phyloP scores from a whole-genome alignment of 768 basidiomycete species.

The Termitomyces sp. region DNA sequence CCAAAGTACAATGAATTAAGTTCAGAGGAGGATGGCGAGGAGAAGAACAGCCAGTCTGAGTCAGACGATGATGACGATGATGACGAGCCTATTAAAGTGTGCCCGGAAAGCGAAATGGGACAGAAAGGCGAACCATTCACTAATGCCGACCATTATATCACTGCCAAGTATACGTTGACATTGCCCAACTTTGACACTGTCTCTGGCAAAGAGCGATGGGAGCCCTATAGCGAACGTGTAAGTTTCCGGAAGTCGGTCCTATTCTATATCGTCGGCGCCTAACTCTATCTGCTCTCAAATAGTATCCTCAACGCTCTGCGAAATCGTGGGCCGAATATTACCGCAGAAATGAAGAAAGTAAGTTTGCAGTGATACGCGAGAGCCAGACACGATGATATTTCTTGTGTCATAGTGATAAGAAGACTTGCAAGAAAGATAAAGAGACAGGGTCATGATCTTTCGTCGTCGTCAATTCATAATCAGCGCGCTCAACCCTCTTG shows the following conservation, averaged over 20 bases:
- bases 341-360: slow-evolving; percentile 48
- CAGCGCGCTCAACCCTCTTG: slow-evolving; percentile 30
- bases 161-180: slow-evolving; percentile 56
- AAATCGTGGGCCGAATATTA: slow-evolving; percentile 65
- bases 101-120: slow-evolving; percentile 51
- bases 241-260: slow-evolving; percentile 9
- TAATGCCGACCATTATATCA: slow-evolving; percentile 57
- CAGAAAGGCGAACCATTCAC: slow-evolving; percentile 43
- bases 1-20: slow-evolving; percentile 31
- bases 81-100: slow-evolving; percentile 23
- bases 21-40: slow-evolving; percentile 28
- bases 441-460: slow-evolving; percentile 18
- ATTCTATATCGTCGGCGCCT: neutral
- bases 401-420: slow-evolving; percentile 7
- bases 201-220: slow-evolving; percentile 48
- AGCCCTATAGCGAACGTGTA: slow-evolving; percentile 48
- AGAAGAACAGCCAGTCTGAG: slow-evolving; percentile 13
- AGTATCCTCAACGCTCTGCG: slow-evolving; percentile 52
- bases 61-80: slow-evolving; percentile 33
- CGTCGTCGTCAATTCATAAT: slow-evolving; percentile 17
- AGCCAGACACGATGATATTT: neutral
- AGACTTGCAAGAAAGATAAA: slow-evolving; percentile 36
- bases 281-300: neutral
- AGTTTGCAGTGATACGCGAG: neutral
- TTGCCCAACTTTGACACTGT: slow-evolving; percentile 41